Conservation (phyloP, 2,329 filamentous ascomycete genomes). For the Cladophialophora exuberans region DNA sequence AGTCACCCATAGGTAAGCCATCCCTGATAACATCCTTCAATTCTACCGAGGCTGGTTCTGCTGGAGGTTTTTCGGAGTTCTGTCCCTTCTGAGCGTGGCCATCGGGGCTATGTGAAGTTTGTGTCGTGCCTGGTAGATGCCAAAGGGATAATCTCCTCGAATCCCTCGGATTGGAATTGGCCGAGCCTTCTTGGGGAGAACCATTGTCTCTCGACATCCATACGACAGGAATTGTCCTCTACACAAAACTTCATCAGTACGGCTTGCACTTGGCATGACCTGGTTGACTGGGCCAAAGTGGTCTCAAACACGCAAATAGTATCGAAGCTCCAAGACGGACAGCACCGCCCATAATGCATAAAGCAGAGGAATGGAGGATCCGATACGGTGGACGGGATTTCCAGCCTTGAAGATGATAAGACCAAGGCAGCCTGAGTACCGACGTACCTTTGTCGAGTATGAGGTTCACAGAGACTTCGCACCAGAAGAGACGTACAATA, state of each 20-base stretch:
- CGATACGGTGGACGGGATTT: neutral
- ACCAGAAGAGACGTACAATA: too few relatives aligned
- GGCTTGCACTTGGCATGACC: neutral
- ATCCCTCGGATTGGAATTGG: constrained; percentile 17
- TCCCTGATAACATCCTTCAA: constrained; percentile 18
- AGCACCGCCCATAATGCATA: too few relatives aligned
- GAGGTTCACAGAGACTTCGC: too few relatives aligned
- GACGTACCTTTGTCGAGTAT: neutral
- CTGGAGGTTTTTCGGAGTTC: constrained; percentile 12
- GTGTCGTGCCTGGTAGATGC: constrained; percentile 15
- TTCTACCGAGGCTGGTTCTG: constrained; percentile 1
- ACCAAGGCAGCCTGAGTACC: neutral
- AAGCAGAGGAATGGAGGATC: neutral
- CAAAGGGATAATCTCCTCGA: constrained; percentile 19
- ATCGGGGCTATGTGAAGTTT: constrained; percentile 17
- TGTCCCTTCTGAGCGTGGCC: constrained; percentile 7
- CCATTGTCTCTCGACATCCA: constrained; percentile 31
- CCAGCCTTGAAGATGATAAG: constrained; percentile 5
- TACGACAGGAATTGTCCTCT: constrained; percentile 25
- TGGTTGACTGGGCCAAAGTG: too few relatives aligned
- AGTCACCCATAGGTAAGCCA: constrained; percentile 13
- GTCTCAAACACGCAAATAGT: too few relatives aligned
- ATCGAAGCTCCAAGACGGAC: too few relatives aligned
- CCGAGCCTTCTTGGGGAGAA: constrained; percentile 20
- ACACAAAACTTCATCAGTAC: constrained; percentile 10